Percentiles rank a stretch among this genome's conserved stretches.
phyloP scores from a whole-genome alignment of 2,329 filamentous ascomycete species.

The Alternaria sp. region DNA sequence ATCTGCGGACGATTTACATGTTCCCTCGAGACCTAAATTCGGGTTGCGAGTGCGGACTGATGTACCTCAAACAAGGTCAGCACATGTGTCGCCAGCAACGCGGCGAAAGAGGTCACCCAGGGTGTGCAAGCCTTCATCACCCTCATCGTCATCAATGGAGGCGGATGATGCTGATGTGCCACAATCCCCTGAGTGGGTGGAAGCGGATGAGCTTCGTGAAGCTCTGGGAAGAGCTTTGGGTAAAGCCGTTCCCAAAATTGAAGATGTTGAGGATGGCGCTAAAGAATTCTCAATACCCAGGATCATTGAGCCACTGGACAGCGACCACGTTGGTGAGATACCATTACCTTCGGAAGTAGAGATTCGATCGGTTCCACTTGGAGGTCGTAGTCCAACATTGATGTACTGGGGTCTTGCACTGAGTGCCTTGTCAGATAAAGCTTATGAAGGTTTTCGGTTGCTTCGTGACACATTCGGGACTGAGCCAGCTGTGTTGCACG shows the following conservation, averaged over 20 bases:
- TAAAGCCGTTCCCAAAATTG: constrained; percentile 3
- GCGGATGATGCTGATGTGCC: constrained; percentile 7
- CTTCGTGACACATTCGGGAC: constrained; percentile 38
- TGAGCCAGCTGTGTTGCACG: constrained; percentile 41
- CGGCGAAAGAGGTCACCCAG: constrained; percentile 27
- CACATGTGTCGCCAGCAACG: constrained; percentile 33
- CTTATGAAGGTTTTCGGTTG: constrained; percentile 31
- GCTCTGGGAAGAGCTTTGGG: constrained; percentile 30
- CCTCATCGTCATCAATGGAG: constrained; percentile 23
- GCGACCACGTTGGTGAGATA: constrained; percentile 31
- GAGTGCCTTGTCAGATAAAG: constrained; percentile 32
- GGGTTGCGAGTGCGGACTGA: constrained; percentile 34
- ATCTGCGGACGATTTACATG: constrained; percentile 23
- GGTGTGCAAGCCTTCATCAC: constrained; percentile 17
- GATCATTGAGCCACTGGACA: constrained; percentile 26
- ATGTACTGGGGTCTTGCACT: constrained; percentile 36
- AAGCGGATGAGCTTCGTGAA: constrained; percentile 34
- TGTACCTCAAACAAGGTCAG: constrained; percentile 30
- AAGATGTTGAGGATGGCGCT: background rate
- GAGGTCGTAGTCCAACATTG: constrained; percentile 21
- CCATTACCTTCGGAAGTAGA: constrained; percentile 34
- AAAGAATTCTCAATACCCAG: constrained; percentile 15
- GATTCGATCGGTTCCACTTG: constrained; percentile 24
- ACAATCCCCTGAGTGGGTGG: constrained; percentile 30
- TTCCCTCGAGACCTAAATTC: constrained; percentile 9